Base-by-base conservation (phyloP, 1,284 basidiomycete species). In the Chalciporus sp. region DNA sequence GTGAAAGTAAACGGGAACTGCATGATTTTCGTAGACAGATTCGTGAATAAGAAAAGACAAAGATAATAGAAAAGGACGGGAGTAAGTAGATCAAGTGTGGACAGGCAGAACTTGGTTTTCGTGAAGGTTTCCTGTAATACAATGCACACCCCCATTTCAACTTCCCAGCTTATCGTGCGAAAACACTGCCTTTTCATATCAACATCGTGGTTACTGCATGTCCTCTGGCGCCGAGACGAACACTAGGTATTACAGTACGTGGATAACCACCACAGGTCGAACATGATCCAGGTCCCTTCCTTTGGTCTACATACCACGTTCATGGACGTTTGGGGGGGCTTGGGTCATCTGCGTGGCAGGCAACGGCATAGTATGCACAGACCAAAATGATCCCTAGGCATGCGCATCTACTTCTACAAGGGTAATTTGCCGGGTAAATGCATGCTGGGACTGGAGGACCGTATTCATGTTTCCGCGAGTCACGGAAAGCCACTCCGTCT, bases 1-100 rank as follows among this genome's bases (percentile, higher is more conserved):
- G 68, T 79, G 73, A 89, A 89, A 45, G 85, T 86, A 67, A 89
- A 89, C 12, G 82, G 77, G 62, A 86, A 86, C 4, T 77, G 71
- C 80, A 84, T 82, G 16, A 46, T 47, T 41, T 55, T 65, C 69
- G 69, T 69, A 28, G 55, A 42, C 43, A 12, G 31, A 9, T 17
- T 37, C 35, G 35, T 37, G 56, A 39, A 27, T 28, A 59, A 52
- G 19, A 17, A 43, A 12, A 40, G 37, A 43, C 27, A 54, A 0
- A 29, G 37, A 50, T 19, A 26, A 37, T 5, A 8, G n/a, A 17
- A 41, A 40, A n/a, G 26, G 43, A 7, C 0, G 26, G 19, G 1
- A 9, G 19, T 27, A 48, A 42, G 9, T 14, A 35, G 9, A 35
- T 12, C 11, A 12, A 16, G 33, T 37, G 35, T 37, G 35, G 35